These are phyloP conservation scores for Moesziomyces sp. DNA, from an alignment of 1,284 basidiomycete species.

Conservation along the genomic window DNA sequence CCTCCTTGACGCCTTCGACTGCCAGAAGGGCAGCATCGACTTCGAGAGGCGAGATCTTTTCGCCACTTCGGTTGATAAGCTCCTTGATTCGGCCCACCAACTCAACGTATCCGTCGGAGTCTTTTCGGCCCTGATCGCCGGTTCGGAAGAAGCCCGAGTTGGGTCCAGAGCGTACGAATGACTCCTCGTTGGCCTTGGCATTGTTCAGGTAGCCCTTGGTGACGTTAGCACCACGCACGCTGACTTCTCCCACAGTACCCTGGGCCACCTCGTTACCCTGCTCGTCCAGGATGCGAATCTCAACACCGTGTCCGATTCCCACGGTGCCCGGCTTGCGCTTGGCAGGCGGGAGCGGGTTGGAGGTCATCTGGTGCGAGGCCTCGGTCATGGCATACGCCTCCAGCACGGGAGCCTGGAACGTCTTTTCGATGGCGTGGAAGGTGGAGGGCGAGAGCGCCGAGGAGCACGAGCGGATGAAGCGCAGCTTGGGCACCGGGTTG, in stretches of 20 bases:
- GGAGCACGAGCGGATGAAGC: conserved; percentile 71
- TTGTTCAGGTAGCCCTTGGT: conserved; percentile 71
- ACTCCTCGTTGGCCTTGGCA: conserved; percentile 68
- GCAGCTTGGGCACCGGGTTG: conserved; percentile 67
- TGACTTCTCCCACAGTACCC: conserved; percentile 70
- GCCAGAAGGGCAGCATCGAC: conserved; percentile 71
- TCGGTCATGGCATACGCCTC: conserved; percentile 70
- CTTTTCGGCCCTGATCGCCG: conserved; percentile 76
- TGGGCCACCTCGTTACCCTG: conserved; percentile 66
- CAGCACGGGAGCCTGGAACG: conserved; percentile 71
- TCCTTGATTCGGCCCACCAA: conserved; percentile 68
- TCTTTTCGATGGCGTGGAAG: conserved; percentile 69
- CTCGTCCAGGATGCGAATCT: conserved; percentile 69
- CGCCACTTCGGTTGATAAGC: conserved; percentile 72
- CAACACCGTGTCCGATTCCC: conserved; percentile 70
- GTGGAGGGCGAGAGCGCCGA: conserved; percentile 70
- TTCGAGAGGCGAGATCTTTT: conserved; percentile 78
- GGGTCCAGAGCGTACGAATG: conserved; percentile 65
- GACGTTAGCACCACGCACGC: conserved; percentile 71
- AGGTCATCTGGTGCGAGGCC: conserved; percentile 71
- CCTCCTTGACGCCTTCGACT: conserved; percentile 72
- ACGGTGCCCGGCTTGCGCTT: conserved; percentile 70
- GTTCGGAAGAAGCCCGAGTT: conserved; percentile 72
- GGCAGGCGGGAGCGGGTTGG: conserved; percentile 67
- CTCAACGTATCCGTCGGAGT: conserved; percentile 74